Base-by-base conservation (phyloP, 2,329 filamentous ascomycete genomes). In the Leptographium lundbergii region DNA sequence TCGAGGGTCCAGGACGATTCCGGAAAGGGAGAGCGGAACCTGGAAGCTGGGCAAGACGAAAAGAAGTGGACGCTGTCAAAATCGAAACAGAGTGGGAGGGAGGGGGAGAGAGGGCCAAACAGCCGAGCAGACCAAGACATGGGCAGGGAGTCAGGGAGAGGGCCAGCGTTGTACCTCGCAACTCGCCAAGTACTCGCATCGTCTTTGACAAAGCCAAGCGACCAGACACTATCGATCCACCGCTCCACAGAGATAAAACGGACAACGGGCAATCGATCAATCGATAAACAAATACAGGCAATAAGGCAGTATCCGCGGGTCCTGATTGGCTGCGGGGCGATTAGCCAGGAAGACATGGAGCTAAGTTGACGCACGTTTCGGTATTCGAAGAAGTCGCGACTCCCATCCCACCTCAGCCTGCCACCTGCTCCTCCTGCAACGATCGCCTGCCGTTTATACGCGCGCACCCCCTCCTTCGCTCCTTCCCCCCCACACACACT, bases 321-420 rank as follows among this genome's bases (percentile, higher is more conserved):
- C 11, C 22, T 57, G 6, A 57, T 57, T 57, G 47, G 56, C 32
- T 42, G n/a, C 19, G 55, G n/a, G 6, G 14, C 10, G 10, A 14
- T 6, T 24, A 0, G 53, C 34, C 29, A n/a, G 11, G 6, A 22
- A 24, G 17, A 32, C 25, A 7, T n/a, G 36, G 17, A 29, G 6
- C 14, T 27, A 53, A 9, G 39, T 47, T 51, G 55, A 57, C 55
- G 56, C 56, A 51, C 47, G 29, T 51, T 52, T 57, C 56, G 56
- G 56, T 57, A 57, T 57, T 51, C 55, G 13, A 57, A 24, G 29
- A 42, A 57, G 32, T 25, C 29, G n/a, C 29, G 22, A 51, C 34
- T 39, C 39, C 54, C 54, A 27, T 19, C 32, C 29, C 29, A 14
- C 32, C n/a, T 48, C 54, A 55, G 54, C 54, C 54, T 56, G 54